phyloP scores from a whole-genome alignment of 495 filamentous ascomycete species.

The Neurospora sp. region DNA sequence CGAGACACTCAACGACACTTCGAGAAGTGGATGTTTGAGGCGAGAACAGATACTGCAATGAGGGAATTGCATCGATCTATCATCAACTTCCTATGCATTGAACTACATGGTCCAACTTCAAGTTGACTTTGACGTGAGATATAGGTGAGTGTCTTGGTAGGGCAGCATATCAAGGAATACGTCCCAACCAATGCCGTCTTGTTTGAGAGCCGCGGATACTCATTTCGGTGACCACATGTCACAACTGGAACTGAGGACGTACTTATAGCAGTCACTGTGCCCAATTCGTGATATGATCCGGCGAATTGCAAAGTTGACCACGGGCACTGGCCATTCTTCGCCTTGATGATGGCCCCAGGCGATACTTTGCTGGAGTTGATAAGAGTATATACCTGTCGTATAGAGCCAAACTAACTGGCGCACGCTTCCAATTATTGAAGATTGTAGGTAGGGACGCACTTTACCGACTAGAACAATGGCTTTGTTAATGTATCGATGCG shows the following conservation, averaged over 20 bases:
- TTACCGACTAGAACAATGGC: background rate
- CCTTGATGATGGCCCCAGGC: background rate
- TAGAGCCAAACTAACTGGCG: background rate
- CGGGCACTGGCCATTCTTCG: background rate
- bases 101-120: background rate
- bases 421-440: background rate
- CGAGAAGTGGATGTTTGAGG: background rate
- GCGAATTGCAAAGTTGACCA: background rate
- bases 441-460: background rate
- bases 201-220: background rate
- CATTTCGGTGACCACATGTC: background rate
- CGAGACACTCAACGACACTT: background rate
- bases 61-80: background rate
- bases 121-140: background rate
- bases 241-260: background rate
- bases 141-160: background rate
- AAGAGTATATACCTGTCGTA: background rate
- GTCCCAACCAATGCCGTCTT: background rate
- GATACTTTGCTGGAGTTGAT: background rate
- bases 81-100: background rate
- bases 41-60: background rate
- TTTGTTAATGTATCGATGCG: background rate
- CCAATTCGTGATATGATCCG: background rate
- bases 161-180: background rate
- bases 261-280: background rate